Percentiles rank a stretch among this genome's conserved stretches.
Conservation (phyloP, 2,329 filamentous ascomycete species). For the Diaporthe nobilis region DNA sequence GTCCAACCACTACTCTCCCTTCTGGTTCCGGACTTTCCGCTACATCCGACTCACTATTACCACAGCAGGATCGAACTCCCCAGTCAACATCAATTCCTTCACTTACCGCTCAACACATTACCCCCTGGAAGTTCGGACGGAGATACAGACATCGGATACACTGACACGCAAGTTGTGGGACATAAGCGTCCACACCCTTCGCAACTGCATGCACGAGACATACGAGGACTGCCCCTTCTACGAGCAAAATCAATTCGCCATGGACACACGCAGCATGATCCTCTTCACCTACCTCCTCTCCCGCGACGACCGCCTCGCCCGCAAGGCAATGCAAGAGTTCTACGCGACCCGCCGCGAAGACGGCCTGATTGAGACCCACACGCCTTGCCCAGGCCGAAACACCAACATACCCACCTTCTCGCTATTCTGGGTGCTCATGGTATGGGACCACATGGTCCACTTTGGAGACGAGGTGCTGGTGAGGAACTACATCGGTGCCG, state of each 20-base stretch:
- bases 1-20: conserved; percentile 39
- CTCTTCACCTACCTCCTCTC: conserved; percentile 53
- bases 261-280: conserved; percentile 46
- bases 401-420: conserved; percentile 52
- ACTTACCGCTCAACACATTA: conserved; percentile 35
- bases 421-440: conserved; percentile 51
- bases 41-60: conserved; percentile 40
- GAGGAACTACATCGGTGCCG: conserved; percentile 32
- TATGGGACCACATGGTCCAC: conserved; percentile 50
- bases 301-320: conserved; percentile 50
- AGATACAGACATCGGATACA: conserved; percentile 16
- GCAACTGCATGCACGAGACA: conserved; percentile 54
- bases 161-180: conserved; percentile 48
- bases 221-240: conserved; percentile 55
- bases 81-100: conserved; percentile 31
- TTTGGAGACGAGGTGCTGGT: conserved; percentile 49
- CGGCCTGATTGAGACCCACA: conserved; percentile 50
- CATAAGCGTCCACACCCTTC: conserved; percentile 50
- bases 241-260: conserved; percentile 52
- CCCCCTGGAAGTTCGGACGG: conserved; percentile 6
- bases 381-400: conserved; percentile 45
- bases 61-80: conserved; percentile 14
- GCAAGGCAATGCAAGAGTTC: conserved; percentile 52
- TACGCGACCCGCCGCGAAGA: conserved; percentile 47
- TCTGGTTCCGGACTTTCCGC: conserved; percentile 43